Evolutionary conservation across 2,329 filamentous ascomycete genomes (phyloP).

Genomic region (Paecilomyces sp.): DNA sequence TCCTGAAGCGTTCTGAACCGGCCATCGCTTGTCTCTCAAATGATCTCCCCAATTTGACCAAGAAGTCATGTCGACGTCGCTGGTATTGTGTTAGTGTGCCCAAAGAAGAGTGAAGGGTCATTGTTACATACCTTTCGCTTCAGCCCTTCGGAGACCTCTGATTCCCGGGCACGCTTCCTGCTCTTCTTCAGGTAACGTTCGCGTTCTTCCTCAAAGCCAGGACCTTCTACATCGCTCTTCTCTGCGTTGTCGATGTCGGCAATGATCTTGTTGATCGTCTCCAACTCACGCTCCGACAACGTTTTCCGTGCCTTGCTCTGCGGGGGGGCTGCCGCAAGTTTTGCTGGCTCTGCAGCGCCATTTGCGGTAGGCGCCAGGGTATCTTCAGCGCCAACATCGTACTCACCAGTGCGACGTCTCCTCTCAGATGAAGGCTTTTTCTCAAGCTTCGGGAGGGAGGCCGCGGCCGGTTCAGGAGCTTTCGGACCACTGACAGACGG

Average conservation of each 20-base stretch:
- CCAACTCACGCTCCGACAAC: conserved; percentile 54
- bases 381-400: conserved; percentile 13
- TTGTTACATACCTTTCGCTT: conserved; percentile 56
- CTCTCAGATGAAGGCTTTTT: conserved; percentile 20
- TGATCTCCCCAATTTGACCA: conserved; percentile 50
- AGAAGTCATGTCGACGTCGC: conserved; percentile 53
- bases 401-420: conserved; percentile 15
- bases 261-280: conserved; percentile 62
- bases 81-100: conserved; percentile 24
- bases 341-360: conserved; percentile 13
- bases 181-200: conserved; percentile 47
- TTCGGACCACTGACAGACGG: conserved; percentile 22
- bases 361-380: conserved; percentile 14
- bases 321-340: conserved; percentile 10
- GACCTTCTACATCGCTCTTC: conserved; percentile 50
- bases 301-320: conserved; percentile 49
- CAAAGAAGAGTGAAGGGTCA: not conserved
- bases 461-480: conserved; percentile 18
- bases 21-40: conserved; percentile 62
- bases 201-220: conserved; percentile 45
- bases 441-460: conserved; percentile 21
- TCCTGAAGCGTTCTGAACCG: conserved; percentile 69
- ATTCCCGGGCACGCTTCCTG: conserved; percentile 62
- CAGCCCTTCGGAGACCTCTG: conserved; percentile 55
- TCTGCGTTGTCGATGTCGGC: conserved; percentile 51